These are phyloP conservation scores for Candida ipomoeae DNA, from an alignment of 805 yeast species.

Conservation along the genomic window DNA sequence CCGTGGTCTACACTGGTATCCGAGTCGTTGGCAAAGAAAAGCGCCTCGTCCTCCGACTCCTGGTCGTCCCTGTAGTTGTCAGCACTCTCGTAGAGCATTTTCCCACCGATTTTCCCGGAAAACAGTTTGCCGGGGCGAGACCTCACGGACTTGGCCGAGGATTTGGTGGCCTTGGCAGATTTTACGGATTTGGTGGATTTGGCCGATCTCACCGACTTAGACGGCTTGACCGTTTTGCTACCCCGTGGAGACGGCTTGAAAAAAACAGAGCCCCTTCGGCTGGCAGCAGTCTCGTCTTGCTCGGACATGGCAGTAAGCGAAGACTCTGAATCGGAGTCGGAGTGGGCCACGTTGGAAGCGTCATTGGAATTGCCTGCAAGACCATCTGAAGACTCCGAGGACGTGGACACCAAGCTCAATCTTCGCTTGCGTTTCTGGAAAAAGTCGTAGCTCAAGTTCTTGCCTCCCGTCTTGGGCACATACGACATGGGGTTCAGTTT, in stretches of 20 bases:
- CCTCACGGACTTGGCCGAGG: slow-evolving; percentile 6
- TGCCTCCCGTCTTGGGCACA: slow-evolving; percentile 26
- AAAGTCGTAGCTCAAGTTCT: slow-evolving; percentile 25
- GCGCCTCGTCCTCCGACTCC: neutral
- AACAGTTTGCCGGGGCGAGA: slow-evolving; percentile 11
- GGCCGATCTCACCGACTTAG: neutral
- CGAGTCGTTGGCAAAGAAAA: slow-evolving; percentile 1
- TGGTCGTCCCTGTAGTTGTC: slow-evolving; percentile 5
- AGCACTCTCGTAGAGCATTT: slow-evolving; percentile 5
- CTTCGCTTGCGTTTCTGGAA: slow-evolving; percentile 20
- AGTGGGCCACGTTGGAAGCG: slow-evolving; percentile 1
- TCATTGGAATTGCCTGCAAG: slow-evolving; percentile 11
- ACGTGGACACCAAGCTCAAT: slow-evolving; percentile 33
- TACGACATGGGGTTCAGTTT: slow-evolving; percentile 14
- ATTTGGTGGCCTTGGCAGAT: slow-evolving; percentile 6
- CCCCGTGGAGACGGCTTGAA: slow-evolving; percentile 2
- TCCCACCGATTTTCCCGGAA: slow-evolving; percentile 11
- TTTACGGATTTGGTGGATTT: slow-evolving; percentile 6
- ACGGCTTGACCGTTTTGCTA: no score
- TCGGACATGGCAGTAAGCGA: slow-evolving; percentile 38
- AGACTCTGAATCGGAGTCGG: slow-evolving; percentile 32
- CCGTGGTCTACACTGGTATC: slow-evolving; percentile 18
- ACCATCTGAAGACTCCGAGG: slow-evolving; percentile 25
- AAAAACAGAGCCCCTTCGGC: slow-evolving; percentile 14
- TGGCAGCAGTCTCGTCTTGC: slow-evolving; percentile 15